These are phyloP conservation scores for Geranomyces michiganensis DNA, from an alignment of 192 early-diverging fungal species.

Conservation along the genomic window DNA sequence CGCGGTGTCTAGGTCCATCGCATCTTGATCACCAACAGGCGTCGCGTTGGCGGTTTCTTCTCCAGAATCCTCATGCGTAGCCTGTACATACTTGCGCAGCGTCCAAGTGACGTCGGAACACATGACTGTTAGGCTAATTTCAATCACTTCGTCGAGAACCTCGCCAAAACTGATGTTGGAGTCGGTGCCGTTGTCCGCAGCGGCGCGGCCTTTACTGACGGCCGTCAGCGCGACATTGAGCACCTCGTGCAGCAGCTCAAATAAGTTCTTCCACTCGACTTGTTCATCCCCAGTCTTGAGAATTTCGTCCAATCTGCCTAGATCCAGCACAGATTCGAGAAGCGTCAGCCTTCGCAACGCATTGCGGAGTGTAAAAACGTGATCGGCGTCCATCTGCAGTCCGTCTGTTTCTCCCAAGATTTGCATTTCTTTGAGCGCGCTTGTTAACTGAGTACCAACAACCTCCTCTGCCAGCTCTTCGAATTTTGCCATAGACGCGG, in stretches of 20 bases:
- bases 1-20: not conserved
- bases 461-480: slow-evolving; percentile 39
- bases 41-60: not conserved
- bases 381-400: slow-evolving; percentile 5
- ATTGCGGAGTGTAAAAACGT: slow-evolving; percentile 25
- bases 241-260: slow-evolving; percentile 32
- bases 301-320: slow-evolving; percentile 15
- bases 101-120: slow-evolving; percentile 29
- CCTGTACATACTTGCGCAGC: slow-evolving; percentile 3
- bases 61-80: not conserved
- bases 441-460: slow-evolving; percentile 17
- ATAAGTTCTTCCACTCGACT: slow-evolving; percentile 9
- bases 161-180: not conserved
- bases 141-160: slow-evolving; percentile 15
- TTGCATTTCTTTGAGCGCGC: not conserved
- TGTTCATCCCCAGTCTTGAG: slow-evolving; percentile 10
- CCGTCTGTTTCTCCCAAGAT: not conserved
- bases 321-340: slow-evolving; percentile 21
- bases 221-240: slow-evolving; percentile 16
- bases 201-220: not conserved
- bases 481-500: slow-evolving; percentile 26
- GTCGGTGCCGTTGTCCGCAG: not conserved
- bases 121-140: slow-evolving; percentile 22
- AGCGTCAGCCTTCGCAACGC: slow-evolving; percentile 17
- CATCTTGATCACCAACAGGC: not conserved